These are phyloP conservation scores for Aphelidium insulamus DNA, from an alignment of 371 early-diverging fungal species.

Conservation along the genomic window DNA sequence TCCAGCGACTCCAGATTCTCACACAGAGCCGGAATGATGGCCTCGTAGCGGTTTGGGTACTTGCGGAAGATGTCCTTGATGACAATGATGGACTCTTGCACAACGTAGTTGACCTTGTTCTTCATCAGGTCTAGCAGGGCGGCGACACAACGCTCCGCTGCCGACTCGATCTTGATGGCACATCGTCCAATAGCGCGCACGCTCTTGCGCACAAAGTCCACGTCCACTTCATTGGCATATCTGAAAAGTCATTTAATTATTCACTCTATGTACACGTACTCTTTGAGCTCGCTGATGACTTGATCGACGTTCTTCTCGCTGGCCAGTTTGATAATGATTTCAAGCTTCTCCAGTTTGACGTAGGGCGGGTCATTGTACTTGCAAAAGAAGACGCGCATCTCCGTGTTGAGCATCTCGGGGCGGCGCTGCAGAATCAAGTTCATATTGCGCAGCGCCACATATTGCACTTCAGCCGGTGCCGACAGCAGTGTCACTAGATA, in stretches of 20 bases:
- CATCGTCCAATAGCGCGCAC: conserved; percentile 78
- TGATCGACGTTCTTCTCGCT: conserved; percentile 67
- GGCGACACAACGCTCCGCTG: conserved; percentile 68
- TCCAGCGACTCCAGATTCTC: conserved; percentile 68
- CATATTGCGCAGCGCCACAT: conserved; percentile 86
- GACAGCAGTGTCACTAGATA: conserved; percentile 61
- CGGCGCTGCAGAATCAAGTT: conserved; percentile 79
- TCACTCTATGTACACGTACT: conserved; percentile 19
- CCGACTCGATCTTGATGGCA: conserved; percentile 71
- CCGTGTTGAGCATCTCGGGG: conserved; percentile 64
- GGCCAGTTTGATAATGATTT: conserved; percentile 72
- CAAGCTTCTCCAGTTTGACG: conserved; percentile 89
- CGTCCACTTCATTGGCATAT: conserved; percentile 89
- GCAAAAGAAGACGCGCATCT: conserved; percentile 89
- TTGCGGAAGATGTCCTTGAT: conserved; percentile 86
- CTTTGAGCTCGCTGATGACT: conserved; percentile 73
- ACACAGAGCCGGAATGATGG: conserved; percentile 63
- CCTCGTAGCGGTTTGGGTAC: conserved; percentile 71
- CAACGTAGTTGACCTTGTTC: conserved; percentile 69
- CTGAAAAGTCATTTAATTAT: conserved; percentile 10
- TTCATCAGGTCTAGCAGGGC: conserved; percentile 72
- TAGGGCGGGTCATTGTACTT: conserved; percentile 97
- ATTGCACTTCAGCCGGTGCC: conserved; percentile 82
- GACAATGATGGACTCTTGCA: conserved; percentile 78
- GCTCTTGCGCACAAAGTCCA: conserved; percentile 81